Base-by-base conservation (phyloP, 345 rosid species). In the Pugionium dolabratum region DNA sequence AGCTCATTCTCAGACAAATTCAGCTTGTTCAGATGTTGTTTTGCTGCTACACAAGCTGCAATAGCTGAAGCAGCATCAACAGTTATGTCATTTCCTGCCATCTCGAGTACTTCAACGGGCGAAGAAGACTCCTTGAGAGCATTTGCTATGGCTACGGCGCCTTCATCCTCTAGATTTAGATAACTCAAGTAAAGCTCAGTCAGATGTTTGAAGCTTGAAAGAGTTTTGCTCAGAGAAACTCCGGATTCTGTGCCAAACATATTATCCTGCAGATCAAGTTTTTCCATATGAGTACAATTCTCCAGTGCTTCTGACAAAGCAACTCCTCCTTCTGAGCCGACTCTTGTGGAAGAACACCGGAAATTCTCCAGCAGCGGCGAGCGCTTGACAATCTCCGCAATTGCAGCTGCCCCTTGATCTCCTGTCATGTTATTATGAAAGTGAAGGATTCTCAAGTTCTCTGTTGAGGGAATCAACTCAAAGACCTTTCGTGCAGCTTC, bases 351-450 rank as follows among this genome's bases (percentile, higher is more conserved):
- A 31, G 95, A 93, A 83, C 98, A 90, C 46, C 83, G 76, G 34
- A 92, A 92, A 76, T 86, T 86, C 78, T 87, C 91, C 76, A 87
- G 66, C 30, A 78, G 48, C 2, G 83, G 86, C 5, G 96, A 89
- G 30, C 61, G 76, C 78, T 77, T 82, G 80, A 90, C 80, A 56
- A 87, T 81, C 66, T 84, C 83, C 57, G 97, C 67, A 33, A 93
- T 86, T 5, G 97, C 86, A 62, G 80, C 53, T 9, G 91, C 93
- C 34, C 97, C 98, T 62, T 78, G 79, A 70, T 90, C 96, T 41
- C 97, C 98, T 0, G 94, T 93, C 98, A 90, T 90, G 75, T 93
- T 90, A 59, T 90, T 94, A 37, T 86, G 95, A 64, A 94, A 90
- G 10, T 90, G 94, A 77, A 90, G 94, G 42, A 85, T 79, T 82